Evolutionary conservation across 2,329 filamentous ascomycete genomes (phyloP).

Genomic region (Sclerotinia glacialis): DNA sequence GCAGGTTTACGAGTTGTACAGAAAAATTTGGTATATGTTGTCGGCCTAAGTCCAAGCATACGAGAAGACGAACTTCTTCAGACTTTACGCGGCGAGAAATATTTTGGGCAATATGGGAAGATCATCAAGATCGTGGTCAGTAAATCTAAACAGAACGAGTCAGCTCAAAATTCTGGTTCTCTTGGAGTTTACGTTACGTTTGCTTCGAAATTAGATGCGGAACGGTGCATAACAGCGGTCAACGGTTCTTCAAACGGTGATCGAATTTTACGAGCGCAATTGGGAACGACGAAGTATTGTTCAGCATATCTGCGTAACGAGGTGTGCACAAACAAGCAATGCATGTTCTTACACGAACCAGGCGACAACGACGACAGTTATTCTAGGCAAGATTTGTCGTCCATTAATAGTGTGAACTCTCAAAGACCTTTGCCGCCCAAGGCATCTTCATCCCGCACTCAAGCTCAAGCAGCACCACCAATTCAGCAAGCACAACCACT

Average conservation of each 20-base stretch:
- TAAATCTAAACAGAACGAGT: conserved; percentile 70
- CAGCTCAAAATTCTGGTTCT: conserved; percentile 61
- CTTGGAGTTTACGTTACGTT: conserved; percentile 99
- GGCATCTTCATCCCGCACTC: conserved; percentile 52
- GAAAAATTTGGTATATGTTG: conserved; percentile 98
- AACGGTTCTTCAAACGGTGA: conserved; percentile 92
- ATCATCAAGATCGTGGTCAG: conserved; percentile 99
- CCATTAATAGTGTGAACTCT: conserved; percentile 85
- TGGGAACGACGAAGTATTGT: conserved; percentile 96
- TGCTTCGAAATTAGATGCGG: conserved; percentile 84
- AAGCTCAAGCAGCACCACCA: conserved; percentile 42
- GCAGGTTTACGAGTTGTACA: conserved; percentile 94
- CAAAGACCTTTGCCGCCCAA: conserved; percentile 61
- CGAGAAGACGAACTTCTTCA: conserved; percentile 89
- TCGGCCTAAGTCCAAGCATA: conserved; percentile 85
- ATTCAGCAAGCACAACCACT: conserved; percentile 38
- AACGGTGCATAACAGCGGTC: conserved; percentile 84
- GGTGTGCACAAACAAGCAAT: conserved; percentile 90
- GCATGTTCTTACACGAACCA: conserved; percentile 96
- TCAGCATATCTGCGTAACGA: conserved; percentile 95
- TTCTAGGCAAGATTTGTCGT: conserved; percentile 88
- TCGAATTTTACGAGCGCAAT: conserved; percentile 71
- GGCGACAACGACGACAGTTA: conserved; percentile 99
- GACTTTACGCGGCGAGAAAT: conserved; percentile 84
- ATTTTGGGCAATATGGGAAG: conserved; percentile 97